These are phyloP conservation scores for Sclerotinia spermophila DNA, from an alignment of 2,329 filamentous ascomycete species.

Conservation along the genomic window DNA sequence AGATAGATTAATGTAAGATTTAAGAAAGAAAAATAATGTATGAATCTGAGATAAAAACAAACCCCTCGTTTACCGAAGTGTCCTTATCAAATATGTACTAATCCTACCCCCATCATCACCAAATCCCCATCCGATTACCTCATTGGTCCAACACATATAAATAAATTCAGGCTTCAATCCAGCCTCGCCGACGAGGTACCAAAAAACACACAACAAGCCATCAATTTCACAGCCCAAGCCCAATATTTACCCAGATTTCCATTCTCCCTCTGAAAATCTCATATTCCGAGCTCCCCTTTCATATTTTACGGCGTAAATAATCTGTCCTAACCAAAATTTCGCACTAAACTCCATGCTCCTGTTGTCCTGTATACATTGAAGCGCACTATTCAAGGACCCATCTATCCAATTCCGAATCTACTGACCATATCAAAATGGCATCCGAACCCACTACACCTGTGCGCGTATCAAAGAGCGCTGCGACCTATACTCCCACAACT, in stretches of 20 bases:
- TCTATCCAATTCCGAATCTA: not conserved
- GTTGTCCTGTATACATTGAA: not conserved
- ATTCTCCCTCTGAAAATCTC: not conserved
- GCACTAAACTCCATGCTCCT: not conserved
- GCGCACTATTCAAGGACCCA: not conserved
- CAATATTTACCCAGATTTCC: not conserved
- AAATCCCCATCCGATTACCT: not conserved
- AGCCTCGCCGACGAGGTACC: conserved; percentile 16
- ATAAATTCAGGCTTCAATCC: conserved; percentile 13
- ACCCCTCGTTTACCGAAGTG: not conserved
- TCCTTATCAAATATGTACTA: not conserved
- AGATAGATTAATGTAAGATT: not conserved
- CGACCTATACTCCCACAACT: conserved; percentile 57
- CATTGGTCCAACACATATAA: conserved; percentile 14
- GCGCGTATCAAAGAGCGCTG: conserved; percentile 54
- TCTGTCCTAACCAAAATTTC: not conserved
- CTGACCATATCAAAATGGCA: conserved; percentile 23
- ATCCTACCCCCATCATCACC: not conserved
- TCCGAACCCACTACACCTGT: conserved; percentile 47
- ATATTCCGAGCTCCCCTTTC: too few species aligned
- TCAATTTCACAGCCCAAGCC: not conserved
- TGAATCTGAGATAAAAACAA: not conserved
- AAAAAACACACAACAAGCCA: not conserved
- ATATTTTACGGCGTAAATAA: not conserved
- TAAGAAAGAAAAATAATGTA: not conserved